Evolutionary conservation across 805 yeast genomes (phyloP).

Genomic region (Wickerhamomyces mucosus): DNA sequence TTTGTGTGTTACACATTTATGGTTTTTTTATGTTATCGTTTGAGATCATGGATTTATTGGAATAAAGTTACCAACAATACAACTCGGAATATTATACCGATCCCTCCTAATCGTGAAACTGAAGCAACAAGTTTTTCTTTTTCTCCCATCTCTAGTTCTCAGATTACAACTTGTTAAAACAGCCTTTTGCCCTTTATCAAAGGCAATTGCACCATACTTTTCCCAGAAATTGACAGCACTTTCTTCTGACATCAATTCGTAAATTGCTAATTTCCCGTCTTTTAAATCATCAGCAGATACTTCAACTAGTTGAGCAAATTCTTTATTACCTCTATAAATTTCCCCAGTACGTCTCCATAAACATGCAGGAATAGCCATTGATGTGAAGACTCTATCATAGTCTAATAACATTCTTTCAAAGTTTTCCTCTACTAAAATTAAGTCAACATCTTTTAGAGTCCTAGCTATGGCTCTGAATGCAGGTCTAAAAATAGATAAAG

Average conservation of each 20-base stretch:
- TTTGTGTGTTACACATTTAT: too few species aligned
- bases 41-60: slow-evolving; percentile 52
- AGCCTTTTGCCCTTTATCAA: slow-evolving; percentile 92
- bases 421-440: slow-evolving; percentile 86
- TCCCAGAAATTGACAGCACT: slow-evolving; percentile 98
- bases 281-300: slow-evolving; percentile 83
- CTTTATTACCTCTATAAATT: slow-evolving; percentile 89
- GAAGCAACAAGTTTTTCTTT: slow-evolving; percentile 80
- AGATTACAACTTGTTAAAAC: slow-evolving; percentile 87
- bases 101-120: slow-evolving; percentile 91
- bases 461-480: slow-evolving; percentile 90
- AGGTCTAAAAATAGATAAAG: slow-evolving; percentile 78
- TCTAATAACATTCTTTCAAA: slow-evolving; percentile 90
- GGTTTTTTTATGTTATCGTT: too few species aligned
- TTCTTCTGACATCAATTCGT: slow-evolving; percentile 91
- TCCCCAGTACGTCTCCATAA: slow-evolving; percentile 97
- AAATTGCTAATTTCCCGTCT: slow-evolving; percentile 86
- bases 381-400: slow-evolving; percentile 89
- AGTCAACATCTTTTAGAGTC: slow-evolving; percentile 81
- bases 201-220: slow-evolving; percentile 91
- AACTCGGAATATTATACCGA: slow-evolving; percentile 88
- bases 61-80: slow-evolving; percentile 91
- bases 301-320: slow-evolving; percentile 88
- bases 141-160: slow-evolving; percentile 72
- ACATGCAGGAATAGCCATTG: slow-evolving; percentile 97